Percentiles rank a stretch among this genome's conserved stretches.
phyloP scores from a whole-genome alignment of 805 yeast genomes.

The Candida glaebosa region DNA sequence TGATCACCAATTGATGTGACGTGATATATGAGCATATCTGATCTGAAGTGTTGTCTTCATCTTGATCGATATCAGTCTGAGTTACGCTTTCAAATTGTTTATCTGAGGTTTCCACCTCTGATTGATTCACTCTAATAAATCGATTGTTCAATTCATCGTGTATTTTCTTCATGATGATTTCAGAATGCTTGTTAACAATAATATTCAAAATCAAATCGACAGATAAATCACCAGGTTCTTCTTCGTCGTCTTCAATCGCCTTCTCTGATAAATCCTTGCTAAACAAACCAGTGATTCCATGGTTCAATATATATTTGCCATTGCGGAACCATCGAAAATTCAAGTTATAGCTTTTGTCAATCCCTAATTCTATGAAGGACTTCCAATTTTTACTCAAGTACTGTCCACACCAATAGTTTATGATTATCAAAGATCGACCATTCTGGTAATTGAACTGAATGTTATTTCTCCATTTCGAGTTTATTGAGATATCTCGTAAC shows the following conservation, averaged over 20 bases:
- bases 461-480: constrained; percentile 56
- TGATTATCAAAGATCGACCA: constrained; percentile 49
- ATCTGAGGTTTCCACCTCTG: not conserved
- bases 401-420: constrained; percentile 60
- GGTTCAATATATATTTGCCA: constrained; percentile 34
- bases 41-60: constrained; percentile 11
- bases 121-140: constrained; percentile 7
- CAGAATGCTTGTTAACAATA: constrained; percentile 39
- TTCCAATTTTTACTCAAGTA: constrained; percentile 44
- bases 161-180: constrained; percentile 25
- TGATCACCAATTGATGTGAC: constrained; percentile 33
- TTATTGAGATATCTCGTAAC: constrained; percentile 41
- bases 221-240: constrained; percentile 29
- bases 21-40: constrained; percentile 15
- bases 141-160: constrained; percentile 12
- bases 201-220: constrained; percentile 32
- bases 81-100: not conserved
- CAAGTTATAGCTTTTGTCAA: constrained; percentile 45
- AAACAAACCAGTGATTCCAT: constrained; percentile 12
- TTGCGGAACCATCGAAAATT: constrained; percentile 63
- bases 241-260: constrained; percentile 10
- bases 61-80: constrained; percentile 1
- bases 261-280: constrained; percentile 3
- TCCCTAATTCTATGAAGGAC: constrained; percentile 60
- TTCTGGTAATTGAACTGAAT: constrained; percentile 56